These are phyloP conservation scores for Musa acuminata DNA, from an alignment of 176 grass and related monocot genomes.

Conservation along the genomic window DNA sequence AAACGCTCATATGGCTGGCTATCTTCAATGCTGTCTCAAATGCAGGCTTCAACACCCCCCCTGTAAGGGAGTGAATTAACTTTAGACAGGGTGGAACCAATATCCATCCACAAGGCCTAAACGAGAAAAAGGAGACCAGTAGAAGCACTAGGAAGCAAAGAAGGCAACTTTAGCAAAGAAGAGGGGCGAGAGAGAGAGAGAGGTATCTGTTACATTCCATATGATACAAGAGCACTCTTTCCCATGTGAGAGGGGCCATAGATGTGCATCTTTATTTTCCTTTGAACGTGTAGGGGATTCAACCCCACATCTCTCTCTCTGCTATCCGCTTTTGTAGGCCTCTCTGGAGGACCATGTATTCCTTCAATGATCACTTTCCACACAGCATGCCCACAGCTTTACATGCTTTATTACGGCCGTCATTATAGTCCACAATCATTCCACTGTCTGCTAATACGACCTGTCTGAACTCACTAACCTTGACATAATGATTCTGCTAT, in stretches of 20 bases:
- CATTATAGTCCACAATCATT: constrained; percentile 14
- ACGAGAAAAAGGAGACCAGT: constrained; percentile 12
- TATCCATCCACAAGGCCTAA: neutral
- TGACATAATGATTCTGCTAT: constrained; percentile 44
- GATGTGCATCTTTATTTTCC: neutral
- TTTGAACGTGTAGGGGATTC: constrained; percentile 8
- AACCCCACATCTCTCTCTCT: constrained; percentile 6
- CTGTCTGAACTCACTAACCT: constrained; percentile 15
- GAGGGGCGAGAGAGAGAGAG: neutral
- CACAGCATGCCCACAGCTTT: constrained; percentile 5
- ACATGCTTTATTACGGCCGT: constrained; percentile 9
- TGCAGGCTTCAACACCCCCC: neutral
- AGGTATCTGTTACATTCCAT: constrained; percentile 9
- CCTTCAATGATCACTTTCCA: constrained; percentile 22
- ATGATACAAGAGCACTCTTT: constrained; percentile 44
- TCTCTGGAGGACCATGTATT: constrained; percentile 4
- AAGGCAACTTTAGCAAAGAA: constrained; percentile 34
- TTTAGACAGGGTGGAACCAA: neutral
- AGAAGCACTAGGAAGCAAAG: constrained; percentile 29
- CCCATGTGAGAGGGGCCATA: constrained; percentile 31
- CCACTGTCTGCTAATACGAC: neutral
- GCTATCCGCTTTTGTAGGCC: neutral
- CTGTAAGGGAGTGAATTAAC: neutral
- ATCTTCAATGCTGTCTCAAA: neutral
- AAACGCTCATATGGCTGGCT: constrained; percentile 16